A percentile compares a stretch with the other conserved stretches of the same genome.
These are phyloP conservation scores for Colletotrichum sp. DNA, from an alignment of 2,329 filamentous ascomycete species.

Conservation along the genomic window DNA sequence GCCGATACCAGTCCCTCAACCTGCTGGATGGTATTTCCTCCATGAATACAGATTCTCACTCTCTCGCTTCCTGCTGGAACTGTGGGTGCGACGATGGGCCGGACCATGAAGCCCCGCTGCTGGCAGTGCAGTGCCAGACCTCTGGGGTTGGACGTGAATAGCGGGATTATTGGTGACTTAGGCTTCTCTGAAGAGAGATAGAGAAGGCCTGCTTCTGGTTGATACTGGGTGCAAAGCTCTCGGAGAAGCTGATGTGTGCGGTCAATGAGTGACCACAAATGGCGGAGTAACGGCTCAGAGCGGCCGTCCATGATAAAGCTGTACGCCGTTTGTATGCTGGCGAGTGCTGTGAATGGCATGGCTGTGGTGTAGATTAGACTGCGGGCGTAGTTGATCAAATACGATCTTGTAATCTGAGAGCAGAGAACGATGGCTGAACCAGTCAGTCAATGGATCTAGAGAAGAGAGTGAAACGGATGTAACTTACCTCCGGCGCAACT, in stretches of 20 bases:
- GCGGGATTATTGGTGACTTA: slow-evolving; percentile 67
- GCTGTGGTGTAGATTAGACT: slow-evolving; percentile 78
- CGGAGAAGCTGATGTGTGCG: slow-evolving; percentile 50
- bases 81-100: slow-evolving; percentile 72
- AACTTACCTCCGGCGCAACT: slow-evolving; percentile 71
- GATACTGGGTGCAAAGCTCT: slow-evolving; percentile 31
- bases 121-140: slow-evolving; percentile 66
- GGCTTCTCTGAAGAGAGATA: slow-evolving; percentile 40
- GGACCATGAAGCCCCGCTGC: slow-evolving; percentile 60
- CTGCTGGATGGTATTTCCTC: slow-evolving; percentile 64
- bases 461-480: background rate
- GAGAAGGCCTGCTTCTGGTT: slow-evolving; percentile 31
- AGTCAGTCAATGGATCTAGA: background rate
- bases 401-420: slow-evolving; percentile 61
- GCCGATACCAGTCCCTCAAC: slow-evolving; percentile 56
- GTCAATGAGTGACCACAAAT: slow-evolving; percentile 50
- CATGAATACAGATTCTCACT: slow-evolving; percentile 72
- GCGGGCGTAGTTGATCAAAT: slow-evolving; percentile 79
- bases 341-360: slow-evolving; percentile 65
- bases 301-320: slow-evolving; percentile 56
- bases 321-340: slow-evolving; percentile 63
- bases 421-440: slow-evolving; percentile 62
- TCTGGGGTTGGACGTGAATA: slow-evolving; percentile 64
- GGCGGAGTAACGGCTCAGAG: slow-evolving; percentile 40
- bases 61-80: slow-evolving; percentile 68